Conservation (phyloP, 1,284 basidiomycete species). For the Singerocomus inundabilis region DNA sequence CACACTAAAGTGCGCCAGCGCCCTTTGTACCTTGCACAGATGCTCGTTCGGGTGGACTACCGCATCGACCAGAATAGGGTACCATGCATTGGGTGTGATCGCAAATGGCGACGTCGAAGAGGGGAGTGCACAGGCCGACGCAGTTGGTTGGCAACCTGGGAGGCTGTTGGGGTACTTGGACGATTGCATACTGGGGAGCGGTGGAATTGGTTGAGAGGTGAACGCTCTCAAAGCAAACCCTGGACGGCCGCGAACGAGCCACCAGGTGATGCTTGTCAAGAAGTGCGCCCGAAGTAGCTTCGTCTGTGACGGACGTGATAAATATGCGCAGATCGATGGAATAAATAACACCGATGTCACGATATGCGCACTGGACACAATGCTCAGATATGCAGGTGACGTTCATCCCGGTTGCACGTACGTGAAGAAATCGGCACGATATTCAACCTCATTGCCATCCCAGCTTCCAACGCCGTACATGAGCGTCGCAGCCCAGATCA, state of each 20-base stretch:
- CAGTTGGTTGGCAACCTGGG: conserved; percentile 38
- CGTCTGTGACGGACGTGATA: conserved; percentile 30
- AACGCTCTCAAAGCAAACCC: conserved; percentile 28
- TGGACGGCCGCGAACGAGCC: conserved; percentile 36
- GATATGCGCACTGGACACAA: conserved; percentile 37
- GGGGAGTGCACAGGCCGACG: conserved; percentile 22
- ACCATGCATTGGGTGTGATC: conserved; percentile 32
- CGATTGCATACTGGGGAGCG: conserved; percentile 16
- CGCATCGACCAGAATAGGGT: conserved; percentile 28
- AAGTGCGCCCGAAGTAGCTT: conserved; percentile 35
- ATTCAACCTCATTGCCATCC: conserved; percentile 24
- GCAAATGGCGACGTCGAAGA: conserved; percentile 26
- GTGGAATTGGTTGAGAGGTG: conserved; percentile 24
- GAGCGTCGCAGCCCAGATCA: conserved; percentile 30
- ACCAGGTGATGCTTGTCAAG: conserved; percentile 36
- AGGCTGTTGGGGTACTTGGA: conserved; percentile 25
- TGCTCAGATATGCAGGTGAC: conserved; percentile 17
- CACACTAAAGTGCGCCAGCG: conserved; percentile 52
- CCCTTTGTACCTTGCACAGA: conserved; percentile 56
- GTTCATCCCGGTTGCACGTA: conserved; percentile 13
- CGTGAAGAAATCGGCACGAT: conserved; percentile 36
- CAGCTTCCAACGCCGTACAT: conserved; percentile 38
- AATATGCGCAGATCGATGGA: conserved; percentile 32
- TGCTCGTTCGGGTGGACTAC: conserved; percentile 55
- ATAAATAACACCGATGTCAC: conserved; percentile 37